Percentiles rank a stretch among this genome's conserved stretches.
Evolutionary conservation across 371 early-diverging fungal species (phyloP).

Genomic region (Circinella minor): DNA sequence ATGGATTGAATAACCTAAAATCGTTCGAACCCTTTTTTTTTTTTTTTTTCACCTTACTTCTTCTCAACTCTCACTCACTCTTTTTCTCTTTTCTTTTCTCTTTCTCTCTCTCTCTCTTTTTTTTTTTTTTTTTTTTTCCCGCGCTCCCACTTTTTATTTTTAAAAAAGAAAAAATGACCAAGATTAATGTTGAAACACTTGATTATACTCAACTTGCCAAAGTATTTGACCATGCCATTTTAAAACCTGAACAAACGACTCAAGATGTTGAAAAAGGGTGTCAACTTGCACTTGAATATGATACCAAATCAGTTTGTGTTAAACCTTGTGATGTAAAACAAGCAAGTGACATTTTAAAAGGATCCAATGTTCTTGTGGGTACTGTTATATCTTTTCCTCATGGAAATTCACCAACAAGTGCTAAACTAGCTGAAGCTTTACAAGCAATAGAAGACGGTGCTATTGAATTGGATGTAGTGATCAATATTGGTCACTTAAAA

Average conservation of each 20-base stretch:
- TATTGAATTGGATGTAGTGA: conserved; percentile 67
- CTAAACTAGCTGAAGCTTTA: conserved; percentile 62
- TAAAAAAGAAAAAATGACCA: conserved; percentile 22
- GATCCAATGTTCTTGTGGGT: conserved; percentile 58
- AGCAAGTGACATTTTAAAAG: conserved; percentile 49
- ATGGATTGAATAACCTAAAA: too few species aligned
- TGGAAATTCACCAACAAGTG: conserved; percentile 60
- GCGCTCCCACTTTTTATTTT: background rate
- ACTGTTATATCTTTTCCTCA: conserved; percentile 74
- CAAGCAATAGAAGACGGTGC: conserved; percentile 65
- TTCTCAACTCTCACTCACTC: too few species aligned
- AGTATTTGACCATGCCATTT: conserved; percentile 70
- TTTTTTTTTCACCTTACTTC: too few species aligned
- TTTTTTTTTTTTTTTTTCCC: background rate
- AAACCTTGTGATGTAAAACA: conserved; percentile 69
- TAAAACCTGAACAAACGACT: conserved; percentile 64
- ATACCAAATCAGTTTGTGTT: conserved; percentile 66
- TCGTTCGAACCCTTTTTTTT: too few species aligned
- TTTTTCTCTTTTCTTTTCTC: background rate
- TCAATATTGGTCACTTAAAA: conserved; percentile 65
- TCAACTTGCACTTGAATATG: conserved; percentile 56
- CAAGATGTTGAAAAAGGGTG: conserved; percentile 63
- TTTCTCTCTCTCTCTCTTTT: too few species aligned
- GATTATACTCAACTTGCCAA: conserved; percentile 60
- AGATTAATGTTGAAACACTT: conserved; percentile 50